Conservation (phyloP, 148 eudicot genomes). For the Amaranthus cruentus region DNA sequence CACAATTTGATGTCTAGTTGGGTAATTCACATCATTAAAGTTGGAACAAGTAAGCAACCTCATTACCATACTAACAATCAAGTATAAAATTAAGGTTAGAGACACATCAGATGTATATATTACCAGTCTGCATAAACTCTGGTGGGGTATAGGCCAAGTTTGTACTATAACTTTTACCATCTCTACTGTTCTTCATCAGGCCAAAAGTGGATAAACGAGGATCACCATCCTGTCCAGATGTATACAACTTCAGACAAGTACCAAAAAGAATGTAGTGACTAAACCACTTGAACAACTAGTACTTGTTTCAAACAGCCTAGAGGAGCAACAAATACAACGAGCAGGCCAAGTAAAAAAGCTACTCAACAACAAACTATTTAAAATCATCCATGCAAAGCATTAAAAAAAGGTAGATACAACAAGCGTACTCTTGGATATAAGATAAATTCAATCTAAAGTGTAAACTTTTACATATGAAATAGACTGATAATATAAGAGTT, state of each 20-base stretch:
- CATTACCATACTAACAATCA: neutral
- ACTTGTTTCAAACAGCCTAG: too few relatives aligned
- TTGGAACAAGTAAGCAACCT: neutral
- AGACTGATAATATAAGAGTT: too few relatives aligned
- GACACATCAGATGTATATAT: slow-evolving; percentile 6
- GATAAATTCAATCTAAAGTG: too few relatives aligned
- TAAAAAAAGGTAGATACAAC: too few relatives aligned
- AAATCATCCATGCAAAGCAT: neutral
- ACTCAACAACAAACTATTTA: too few relatives aligned
- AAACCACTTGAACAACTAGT: neutral
- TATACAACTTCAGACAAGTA: neutral
- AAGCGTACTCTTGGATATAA: too few relatives aligned
- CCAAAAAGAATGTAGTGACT: neutral
- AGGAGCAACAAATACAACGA: slow-evolving; percentile 1
- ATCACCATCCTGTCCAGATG: slow-evolving; percentile 56
- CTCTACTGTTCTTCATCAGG: slow-evolving; percentile 86
- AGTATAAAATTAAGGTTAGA: neutral
- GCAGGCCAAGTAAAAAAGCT: neutral
- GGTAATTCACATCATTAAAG: neutral
- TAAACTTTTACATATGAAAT: too few relatives aligned
- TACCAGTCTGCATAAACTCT: slow-evolving; percentile 84
- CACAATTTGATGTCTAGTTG: neutral
- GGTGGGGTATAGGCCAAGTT: slow-evolving; percentile 87
- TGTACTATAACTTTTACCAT: slow-evolving; percentile 85
- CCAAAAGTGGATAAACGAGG: slow-evolving; percentile 83